A percentile compares a stretch with the other conserved stretches of the same genome.
Evolutionary conservation across 371 early-diverging fungal species (phyloP).

Genomic region (Choanephora cucurbitarum): DNA sequence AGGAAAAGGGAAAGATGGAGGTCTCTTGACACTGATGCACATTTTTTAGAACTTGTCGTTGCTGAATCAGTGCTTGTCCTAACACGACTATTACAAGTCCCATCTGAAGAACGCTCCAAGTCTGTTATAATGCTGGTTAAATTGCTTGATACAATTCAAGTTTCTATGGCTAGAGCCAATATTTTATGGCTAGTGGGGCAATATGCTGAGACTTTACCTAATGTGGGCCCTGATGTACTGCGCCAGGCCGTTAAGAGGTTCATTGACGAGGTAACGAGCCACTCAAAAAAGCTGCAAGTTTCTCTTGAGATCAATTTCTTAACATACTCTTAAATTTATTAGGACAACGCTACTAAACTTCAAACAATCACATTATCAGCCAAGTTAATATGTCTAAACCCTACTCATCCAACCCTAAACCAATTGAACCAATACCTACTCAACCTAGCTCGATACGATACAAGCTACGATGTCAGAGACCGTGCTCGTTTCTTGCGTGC

Average conservation of each 20-base stretch:
- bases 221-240: constrained; percentile 82
- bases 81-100: constrained; percentile 68
- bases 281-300: no score
- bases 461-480: constrained; percentile 88
- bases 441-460: constrained; percentile 87
- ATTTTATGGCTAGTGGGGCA: constrained; percentile 89
- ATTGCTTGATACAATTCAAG: constrained; percentile 65
- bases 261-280: constrained; percentile 54
- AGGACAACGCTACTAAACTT: constrained; percentile 70
- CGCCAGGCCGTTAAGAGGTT: constrained; percentile 78
- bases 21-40: not conserved
- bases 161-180: constrained; percentile 70
- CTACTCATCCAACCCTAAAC: constrained; percentile 44
- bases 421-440: constrained; percentile 74
- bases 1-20: no score
- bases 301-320: no score
- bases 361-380: constrained; percentile 83
- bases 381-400: constrained; percentile 61
- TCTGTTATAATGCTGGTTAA: constrained; percentile 70
- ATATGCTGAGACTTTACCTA: constrained; percentile 57
- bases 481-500: constrained; percentile 82
- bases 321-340: no score
- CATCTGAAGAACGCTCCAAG: constrained; percentile 50
- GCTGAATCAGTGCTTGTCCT: constrained; percentile 80
- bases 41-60: constrained; percentile 66